These are phyloP conservation scores for Pseudophaeomoniella oleicola DNA, from an alignment of 2,329 filamentous ascomycete genomes.

Conservation along the genomic window DNA sequence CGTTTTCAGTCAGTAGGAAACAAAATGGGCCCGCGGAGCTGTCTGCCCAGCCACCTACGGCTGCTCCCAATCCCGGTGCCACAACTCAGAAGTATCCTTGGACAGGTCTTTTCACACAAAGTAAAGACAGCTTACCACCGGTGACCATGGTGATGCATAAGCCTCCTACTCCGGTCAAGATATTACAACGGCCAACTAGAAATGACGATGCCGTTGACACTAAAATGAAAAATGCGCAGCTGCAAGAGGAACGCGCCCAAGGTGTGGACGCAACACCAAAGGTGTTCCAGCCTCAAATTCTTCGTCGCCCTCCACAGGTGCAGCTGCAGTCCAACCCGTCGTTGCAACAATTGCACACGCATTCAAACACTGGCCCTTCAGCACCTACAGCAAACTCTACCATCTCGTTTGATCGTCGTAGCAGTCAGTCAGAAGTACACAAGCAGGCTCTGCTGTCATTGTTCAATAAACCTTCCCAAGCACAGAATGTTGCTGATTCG, in stretches of 20 bases:
- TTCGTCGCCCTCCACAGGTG: conserved; percentile 32
- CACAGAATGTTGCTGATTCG: background rate
- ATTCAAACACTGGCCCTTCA: conserved; percentile 2
- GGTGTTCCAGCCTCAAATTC: conserved; percentile 38
- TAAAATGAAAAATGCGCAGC: background rate
- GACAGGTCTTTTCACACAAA: background rate
- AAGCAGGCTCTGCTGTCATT: conserved; percentile 43
- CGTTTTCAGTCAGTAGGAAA: background rate
- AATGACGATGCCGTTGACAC: background rate
- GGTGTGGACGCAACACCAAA: conserved; percentile 13
- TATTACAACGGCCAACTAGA: background rate
- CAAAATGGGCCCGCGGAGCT: conserved; percentile 28
- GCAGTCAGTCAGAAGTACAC: conserved; percentile 29
- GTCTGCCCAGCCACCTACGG: conserved; percentile 26
- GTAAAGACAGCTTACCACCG: background rate
- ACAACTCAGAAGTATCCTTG: background rate
- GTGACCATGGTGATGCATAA: background rate
- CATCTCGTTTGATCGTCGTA: conserved; percentile 16
- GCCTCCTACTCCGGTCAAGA: background rate
- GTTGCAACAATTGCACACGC: background rate
- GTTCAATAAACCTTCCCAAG: conserved; percentile 35
- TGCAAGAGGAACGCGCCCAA: conserved; percentile 12
- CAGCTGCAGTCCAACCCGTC: conserved; percentile 4
- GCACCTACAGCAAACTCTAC: background rate
- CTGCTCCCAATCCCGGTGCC: conserved; percentile 4